These are phyloP conservation scores for Osmanthus fragrans DNA, from an alignment of 257 asterid species.

Conservation along the genomic window DNA sequence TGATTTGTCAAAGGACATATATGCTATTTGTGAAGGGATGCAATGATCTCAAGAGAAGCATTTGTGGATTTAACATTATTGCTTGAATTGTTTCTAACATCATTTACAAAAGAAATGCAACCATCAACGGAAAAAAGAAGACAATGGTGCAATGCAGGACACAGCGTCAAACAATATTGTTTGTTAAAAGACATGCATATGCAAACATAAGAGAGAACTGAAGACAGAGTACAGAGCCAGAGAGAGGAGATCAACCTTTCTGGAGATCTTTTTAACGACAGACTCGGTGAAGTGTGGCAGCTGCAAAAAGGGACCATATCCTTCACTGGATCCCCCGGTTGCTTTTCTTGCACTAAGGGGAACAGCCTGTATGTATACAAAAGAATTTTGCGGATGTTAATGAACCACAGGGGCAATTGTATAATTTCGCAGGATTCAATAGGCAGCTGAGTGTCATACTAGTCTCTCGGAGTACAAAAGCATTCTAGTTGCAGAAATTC, in stretches of 20 bases:
- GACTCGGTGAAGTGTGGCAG: conserved; percentile 95
- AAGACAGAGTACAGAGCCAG: background rate
- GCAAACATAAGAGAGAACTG: background rate
- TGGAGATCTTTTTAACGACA: conserved; percentile 75
- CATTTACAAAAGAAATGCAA: background rate
- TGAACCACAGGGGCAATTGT: background rate
- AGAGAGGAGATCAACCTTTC: conserved; percentile 68
- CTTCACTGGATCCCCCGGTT: conserved; percentile 78
- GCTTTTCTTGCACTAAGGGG: conserved; percentile 91
- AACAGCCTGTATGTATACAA: conserved; percentile 63
- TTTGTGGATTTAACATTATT: background rate
- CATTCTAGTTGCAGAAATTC: background rate
- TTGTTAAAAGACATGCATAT: background rate
- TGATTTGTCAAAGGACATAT: background rate
- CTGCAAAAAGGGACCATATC: conserved; percentile 94
- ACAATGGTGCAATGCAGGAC: background rate
- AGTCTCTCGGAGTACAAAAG: background rate
- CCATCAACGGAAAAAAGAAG: background rate
- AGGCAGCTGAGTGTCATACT: background rate
- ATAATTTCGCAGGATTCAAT: background rate
- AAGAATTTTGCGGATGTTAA: background rate
- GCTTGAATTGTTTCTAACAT: background rate
- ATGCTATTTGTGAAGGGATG: background rate
- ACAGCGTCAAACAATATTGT: background rate
- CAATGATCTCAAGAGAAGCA: background rate